These are phyloP conservation scores for Tulasnella sp. DNA, from an alignment of 768 basidiomycete genomes.

Conservation along the genomic window DNA sequence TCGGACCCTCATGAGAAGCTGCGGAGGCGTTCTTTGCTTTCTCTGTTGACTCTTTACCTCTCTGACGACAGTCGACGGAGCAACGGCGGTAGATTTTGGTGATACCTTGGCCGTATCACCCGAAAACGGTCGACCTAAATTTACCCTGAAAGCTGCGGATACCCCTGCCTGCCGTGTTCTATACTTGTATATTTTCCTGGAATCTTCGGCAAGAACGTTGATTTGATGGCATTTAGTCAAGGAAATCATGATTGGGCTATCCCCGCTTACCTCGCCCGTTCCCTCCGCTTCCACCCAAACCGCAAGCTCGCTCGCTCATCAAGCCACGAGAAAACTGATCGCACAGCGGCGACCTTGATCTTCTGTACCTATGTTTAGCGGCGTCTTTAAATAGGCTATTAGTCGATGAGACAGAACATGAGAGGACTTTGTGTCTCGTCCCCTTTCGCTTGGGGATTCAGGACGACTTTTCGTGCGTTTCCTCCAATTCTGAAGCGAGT, in stretches of 20 bases:
- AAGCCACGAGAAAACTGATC: not conserved
- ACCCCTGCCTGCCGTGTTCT: not conserved
- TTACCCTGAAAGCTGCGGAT: not conserved
- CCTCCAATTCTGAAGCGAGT: not conserved
- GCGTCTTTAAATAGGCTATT: not conserved
- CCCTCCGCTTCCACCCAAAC: not conserved
- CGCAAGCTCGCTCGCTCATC: not conserved
- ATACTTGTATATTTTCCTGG: not conserved
- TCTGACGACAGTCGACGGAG: not conserved
- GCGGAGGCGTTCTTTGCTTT: too few species aligned
- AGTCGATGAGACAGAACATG: not conserved
- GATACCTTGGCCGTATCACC: not conserved
- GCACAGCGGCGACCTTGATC: not conserved
- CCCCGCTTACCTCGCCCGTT: not conserved
- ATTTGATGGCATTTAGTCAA: not conserved
- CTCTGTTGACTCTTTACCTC: too few species aligned
- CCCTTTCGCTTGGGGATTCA: not conserved
- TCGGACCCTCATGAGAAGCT: too few species aligned
- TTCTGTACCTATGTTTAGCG: not conserved
- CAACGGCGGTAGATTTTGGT: not conserved
- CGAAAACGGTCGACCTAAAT: too few species aligned
- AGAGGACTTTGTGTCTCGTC: not conserved
- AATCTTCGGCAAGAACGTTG: not conserved
- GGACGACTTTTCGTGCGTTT: not conserved
- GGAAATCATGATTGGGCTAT: too few species aligned